Evolutionary conservation across 148 eudicot genomes (phyloP).

Genomic region (Drosera capensis): DNA sequence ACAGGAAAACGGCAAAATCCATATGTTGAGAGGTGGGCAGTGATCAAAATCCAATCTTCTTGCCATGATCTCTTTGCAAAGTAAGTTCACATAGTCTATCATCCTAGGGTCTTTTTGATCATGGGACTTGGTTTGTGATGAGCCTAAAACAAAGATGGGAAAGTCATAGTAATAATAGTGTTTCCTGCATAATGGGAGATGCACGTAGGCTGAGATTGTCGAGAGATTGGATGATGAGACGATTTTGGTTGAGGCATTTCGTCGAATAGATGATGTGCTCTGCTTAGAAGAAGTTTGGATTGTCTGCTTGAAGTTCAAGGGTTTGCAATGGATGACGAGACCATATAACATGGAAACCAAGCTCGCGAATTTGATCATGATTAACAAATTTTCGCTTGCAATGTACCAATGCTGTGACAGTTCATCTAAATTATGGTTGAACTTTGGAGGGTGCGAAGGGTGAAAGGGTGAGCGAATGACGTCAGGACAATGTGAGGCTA

Average conservation of each 20-base stretch:
- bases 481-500: too few relatives aligned
- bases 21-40: conserved; percentile 71
- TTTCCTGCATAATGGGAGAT: conserved; percentile 93
- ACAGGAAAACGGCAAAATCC: too few relatives aligned
- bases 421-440: too few relatives aligned
- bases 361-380: conserved; percentile 32
- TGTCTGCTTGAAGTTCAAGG: conserved; percentile 2
- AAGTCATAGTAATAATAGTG: conserved; percentile 96
- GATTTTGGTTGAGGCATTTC: conserved; percentile 33
- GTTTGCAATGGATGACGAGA: conserved; percentile 19
- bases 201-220: conserved; percentile 79
- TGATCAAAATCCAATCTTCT: conserved; percentile 18
- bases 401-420: too few relatives aligned
- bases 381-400: too few relatives aligned
- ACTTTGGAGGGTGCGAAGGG: too few relatives aligned
- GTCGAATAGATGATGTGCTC: conserved; percentile 65
- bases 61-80: conserved; percentile 58
- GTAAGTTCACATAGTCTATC: conserved; percentile 33
- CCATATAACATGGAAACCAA: conserved; percentile 23
- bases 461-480: too few relatives aligned
- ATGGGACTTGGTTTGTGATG: conserved; percentile 18
- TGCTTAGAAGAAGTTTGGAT: conserved; percentile 15
- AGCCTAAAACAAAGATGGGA: conserved; percentile 79
- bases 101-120: conserved; percentile 59
- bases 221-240: conserved; percentile 27